Evolutionary conservation across 1,139 yeast species (phyloP), one percentile per base, ranked within the genome.

Genomic region (Suhomyces bokatorum): DNA sequence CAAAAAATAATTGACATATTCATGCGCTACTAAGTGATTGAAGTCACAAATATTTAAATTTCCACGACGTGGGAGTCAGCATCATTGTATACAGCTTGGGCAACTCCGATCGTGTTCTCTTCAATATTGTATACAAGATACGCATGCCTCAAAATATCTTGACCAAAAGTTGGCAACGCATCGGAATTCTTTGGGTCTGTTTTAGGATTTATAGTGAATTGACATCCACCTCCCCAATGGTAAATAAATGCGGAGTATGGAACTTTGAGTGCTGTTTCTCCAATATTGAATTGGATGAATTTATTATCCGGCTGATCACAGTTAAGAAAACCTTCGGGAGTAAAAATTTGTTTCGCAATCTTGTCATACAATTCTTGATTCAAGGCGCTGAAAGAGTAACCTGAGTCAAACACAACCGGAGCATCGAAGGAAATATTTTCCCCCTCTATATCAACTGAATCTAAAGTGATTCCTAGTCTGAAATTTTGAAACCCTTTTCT

Each of bases 121-220:
- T 58, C 62, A 34, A 57, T 42, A 37, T 62, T 58, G 44, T 54
- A 62, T 9, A 59, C 62, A 17, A 55, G 45, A 41, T 62, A 61
- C 7, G 58, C 58, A 37, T 48, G 43, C 35, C 64, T 57, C 40
- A 62, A 54, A 43, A 59, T 46, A 35, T 51, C 47, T 39, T 53
- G 56, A 6, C 63, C 63, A 43, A 58, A 43, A 2, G 46, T 43
- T 12, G 43, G 41, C 20, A 40, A 33, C 16, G 33, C 34, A 32
- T 43, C 30, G 28, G 22, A 22, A 15, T 39, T 13, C 4, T 9
- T 6, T 6, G 36, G 10, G 12, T 35, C 35, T 3, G 43, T 11
- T 3, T 9, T 20, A 13, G 13, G 6, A 20, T 37, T 35, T 8
- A 20, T 4, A 2, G 3, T 2, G 36, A 40, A 39, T 11, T 10